Percentiles rank a stretch among this genome's conserved stretches.
Conservation (phyloP, 768 basidiomycete species). For the Podaxis sp. region DNA sequence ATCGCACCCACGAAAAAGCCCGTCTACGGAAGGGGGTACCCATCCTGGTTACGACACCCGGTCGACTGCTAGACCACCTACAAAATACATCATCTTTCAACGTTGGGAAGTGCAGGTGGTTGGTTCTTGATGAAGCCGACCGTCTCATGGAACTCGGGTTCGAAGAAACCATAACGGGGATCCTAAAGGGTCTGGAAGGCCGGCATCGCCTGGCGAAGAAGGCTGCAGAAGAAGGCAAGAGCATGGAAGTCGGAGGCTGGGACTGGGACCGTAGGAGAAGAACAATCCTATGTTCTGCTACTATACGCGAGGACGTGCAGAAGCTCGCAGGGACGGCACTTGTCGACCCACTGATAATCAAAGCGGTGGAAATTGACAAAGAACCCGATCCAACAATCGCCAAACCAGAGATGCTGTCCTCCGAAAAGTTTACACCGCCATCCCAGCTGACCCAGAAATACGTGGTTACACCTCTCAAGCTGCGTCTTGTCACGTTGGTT, state of each 20-base stretch:
- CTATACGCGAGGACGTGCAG: slow-evolving; percentile 93
- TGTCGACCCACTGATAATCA: slow-evolving; percentile 79
- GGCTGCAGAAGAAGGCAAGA: slow-evolving; percentile 66
- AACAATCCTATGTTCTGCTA: slow-evolving; percentile 95
- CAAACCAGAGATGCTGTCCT: slow-evolving; percentile 9
- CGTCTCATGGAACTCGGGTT: slow-evolving; percentile 98
- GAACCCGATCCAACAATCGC: slow-evolving; percentile 17
- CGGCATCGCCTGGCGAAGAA: slow-evolving; percentile 70
- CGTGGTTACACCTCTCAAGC: slow-evolving; percentile 85
- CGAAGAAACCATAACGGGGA: slow-evolving; percentile 91
- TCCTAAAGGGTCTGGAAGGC: slow-evolving; percentile 84
- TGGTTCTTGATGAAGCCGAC: slow-evolving; percentile 97
- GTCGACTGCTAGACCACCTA: slow-evolving; percentile 91
- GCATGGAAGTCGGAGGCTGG: slow-evolving; percentile 79
- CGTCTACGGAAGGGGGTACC: slow-evolving; percentile 92
- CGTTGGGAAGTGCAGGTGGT: slow-evolving; percentile 91
- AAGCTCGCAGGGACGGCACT: slow-evolving; percentile 85
- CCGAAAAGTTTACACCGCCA: slow-evolving; percentile 76
- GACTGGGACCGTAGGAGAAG: slow-evolving; percentile 77
- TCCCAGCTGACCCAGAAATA: slow-evolving; percentile 93
- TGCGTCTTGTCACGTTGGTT: slow-evolving; percentile 89
- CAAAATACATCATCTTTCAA: slow-evolving; percentile 94
- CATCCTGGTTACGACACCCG: slow-evolving; percentile 94
- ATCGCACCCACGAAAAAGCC: slow-evolving; percentile 93
- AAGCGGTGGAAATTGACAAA: slow-evolving; percentile 59